Conservation (phyloP, 176 grass and related monocot species). For the Hsuehochloa calcarea region DNA sequence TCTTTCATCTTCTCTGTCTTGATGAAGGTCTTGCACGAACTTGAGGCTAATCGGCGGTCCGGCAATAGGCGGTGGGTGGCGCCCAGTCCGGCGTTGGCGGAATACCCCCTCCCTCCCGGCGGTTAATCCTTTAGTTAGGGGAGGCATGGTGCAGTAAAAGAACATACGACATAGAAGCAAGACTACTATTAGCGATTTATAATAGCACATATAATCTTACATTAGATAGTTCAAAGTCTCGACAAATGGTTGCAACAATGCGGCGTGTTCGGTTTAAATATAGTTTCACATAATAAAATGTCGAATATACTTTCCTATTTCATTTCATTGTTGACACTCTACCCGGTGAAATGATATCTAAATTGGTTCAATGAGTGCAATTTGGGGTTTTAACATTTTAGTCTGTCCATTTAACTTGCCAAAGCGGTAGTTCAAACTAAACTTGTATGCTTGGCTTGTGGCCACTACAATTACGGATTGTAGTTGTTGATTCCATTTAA, state of each 20-base stretch:
- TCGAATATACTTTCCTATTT: background rate
- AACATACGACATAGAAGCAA: too few relatives aligned
- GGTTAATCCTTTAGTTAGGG: too few relatives aligned
- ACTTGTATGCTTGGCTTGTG: background rate
- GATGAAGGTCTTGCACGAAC: too few relatives aligned
- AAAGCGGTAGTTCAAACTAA: background rate
- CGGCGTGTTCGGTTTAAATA: background rate
- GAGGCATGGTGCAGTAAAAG: too few relatives aligned
- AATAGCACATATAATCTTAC: background rate
- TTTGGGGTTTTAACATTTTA: background rate
- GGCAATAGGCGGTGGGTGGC: too few relatives aligned
- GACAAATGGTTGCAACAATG: conserved; percentile 1
- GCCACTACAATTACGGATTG: conserved; percentile 20
- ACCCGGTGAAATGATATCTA: background rate
- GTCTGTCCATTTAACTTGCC: background rate
- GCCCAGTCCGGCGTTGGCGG: too few relatives aligned
- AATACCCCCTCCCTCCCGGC: too few relatives aligned
- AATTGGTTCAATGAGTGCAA: background rate
- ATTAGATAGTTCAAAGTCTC: background rate
- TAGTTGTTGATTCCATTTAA: too few relatives aligned
- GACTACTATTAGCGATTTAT: background rate
- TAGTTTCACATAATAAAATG: conserved; percentile 4
- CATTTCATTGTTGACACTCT: conserved; percentile 1
- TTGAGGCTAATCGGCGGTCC: too few relatives aligned
- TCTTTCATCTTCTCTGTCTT: too few relatives aligned